Conservation (phyloP, 202 grass and related monocot species). For the Saccharum hybrid region DNA sequence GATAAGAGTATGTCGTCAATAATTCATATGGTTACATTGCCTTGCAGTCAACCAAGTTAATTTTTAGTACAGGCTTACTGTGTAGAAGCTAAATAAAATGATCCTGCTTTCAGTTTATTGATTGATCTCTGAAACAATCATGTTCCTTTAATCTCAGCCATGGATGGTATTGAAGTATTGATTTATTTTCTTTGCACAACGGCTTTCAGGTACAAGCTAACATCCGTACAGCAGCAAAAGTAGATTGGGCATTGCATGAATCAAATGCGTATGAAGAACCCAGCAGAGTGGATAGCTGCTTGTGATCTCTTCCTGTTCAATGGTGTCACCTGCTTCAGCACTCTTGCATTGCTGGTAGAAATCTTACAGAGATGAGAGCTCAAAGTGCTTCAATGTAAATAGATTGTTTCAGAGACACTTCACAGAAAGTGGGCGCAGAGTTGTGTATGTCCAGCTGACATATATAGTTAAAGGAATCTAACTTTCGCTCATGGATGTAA, state of each 20-base stretch:
- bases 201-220: constrained; percentile 55
- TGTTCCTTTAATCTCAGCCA: background rate
- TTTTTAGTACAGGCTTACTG: background rate
- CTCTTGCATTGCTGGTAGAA: constrained; percentile 17
- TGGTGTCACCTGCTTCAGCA: background rate
- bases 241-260: constrained; percentile 32
- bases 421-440: constrained; percentile 37
- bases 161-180: constrained; percentile 1
- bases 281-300: background rate
- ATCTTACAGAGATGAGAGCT: constrained; percentile 25
- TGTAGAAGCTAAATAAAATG: constrained; percentile 11
- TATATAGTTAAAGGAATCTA: constrained; percentile 35
- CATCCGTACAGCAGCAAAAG: constrained; percentile 16
- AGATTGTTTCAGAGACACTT: constrained; percentile 43
- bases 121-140: constrained; percentile 1
- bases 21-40: background rate
- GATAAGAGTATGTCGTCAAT: background rate
- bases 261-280: constrained; percentile 28
- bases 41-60: constrained; percentile 5
- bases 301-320: constrained; percentile 3
- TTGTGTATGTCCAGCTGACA: constrained; percentile 37
- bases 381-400: constrained; percentile 44
- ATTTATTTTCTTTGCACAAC: constrained; percentile 6
- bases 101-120: constrained; percentile 10
- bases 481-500: constrained; percentile 1